Percentiles rank a stretch among this genome's conserved stretches.
Evolutionary conservation across 31 red algal genomes (phyloP).

Genomic region (Asparagopsis taxiformis): DNA sequence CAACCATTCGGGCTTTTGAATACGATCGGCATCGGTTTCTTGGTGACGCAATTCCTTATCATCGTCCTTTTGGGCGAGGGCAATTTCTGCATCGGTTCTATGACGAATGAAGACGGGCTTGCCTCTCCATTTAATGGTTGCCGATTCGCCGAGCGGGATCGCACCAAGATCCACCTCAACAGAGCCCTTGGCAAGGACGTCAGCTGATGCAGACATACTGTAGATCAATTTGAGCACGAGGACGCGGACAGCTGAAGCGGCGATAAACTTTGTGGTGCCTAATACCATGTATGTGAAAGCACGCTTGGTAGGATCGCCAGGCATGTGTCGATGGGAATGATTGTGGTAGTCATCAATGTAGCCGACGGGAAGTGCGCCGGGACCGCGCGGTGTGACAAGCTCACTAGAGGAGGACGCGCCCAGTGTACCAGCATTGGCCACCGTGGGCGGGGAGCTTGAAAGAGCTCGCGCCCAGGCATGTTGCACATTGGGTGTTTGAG

Average conservation of each 20-base stretch:
- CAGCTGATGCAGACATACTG: slow-evolving; percentile 92
- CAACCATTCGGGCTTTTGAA: slow-evolving; percentile 90
- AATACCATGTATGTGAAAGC: slow-evolving; percentile 93
- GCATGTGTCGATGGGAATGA: slow-evolving; percentile 72
- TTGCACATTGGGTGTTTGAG: too few species aligned
- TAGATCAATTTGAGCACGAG: slow-evolving; percentile 92
- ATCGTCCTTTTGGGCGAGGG: slow-evolving; percentile 74
- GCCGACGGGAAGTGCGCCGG: slow-evolving; percentile 79
- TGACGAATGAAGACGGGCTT: slow-evolving; percentile 99
- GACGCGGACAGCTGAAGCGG: slow-evolving; percentile 78
- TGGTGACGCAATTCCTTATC: slow-evolving; percentile 76
- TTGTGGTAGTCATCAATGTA: slow-evolving; percentile 93
- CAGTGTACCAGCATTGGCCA: slow-evolving; percentile 64
- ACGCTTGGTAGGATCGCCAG: slow-evolving; percentile 93
- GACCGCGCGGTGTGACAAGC: slow-evolving; percentile 52
- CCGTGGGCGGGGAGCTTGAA: slow-evolving; percentile 48
- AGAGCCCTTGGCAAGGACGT: slow-evolving; percentile 86
- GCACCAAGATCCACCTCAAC: slow-evolving; percentile 85
- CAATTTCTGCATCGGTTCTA: slow-evolving; percentile 82
- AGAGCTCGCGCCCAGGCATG: too few species aligned
- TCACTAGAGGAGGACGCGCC: slow-evolving; percentile 40
- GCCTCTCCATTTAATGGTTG: slow-evolving; percentile 96
- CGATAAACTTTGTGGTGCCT: slow-evolving; percentile 92
- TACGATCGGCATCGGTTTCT: slow-evolving; percentile 73
- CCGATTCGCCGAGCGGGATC: slow-evolving; percentile 86